Evolutionary conservation across 2,329 filamentous ascomycete genomes (phyloP), one percentile per base, ranked within the genome.

Genomic region (Ophiostoma pallidulum): DNA sequence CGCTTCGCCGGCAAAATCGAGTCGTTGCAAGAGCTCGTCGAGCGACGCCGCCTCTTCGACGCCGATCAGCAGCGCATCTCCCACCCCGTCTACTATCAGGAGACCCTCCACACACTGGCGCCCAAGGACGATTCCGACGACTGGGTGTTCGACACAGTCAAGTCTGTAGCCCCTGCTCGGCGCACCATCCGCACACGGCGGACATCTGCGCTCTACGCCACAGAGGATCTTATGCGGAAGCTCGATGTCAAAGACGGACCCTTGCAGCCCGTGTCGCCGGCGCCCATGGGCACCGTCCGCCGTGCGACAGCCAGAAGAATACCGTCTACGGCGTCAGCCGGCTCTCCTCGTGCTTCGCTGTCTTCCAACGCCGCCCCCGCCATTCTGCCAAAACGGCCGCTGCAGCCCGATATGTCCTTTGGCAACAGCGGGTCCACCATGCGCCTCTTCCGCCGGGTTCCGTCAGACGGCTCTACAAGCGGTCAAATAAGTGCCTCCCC

Each of bases 131-230:
- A 89, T 5, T 74, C 86, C 14, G 88, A 95, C 54, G 90, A 86
- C 54, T 97, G 91, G 91, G 84, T 94, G 2, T 97, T 97, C 61
- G 91, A 96, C 60, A 97, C 91, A 0, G 81, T 97, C 60, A 92
- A 86, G 64, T 87, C 85, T 0, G 71, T 82, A 28, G 74, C 70
- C 4, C 72, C 41, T 20, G 28, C 31, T 18, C 78, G 74, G 33
- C 65, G 69, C 13, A 70, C 69, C 0, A 45, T 56, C 2, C 75
- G 70, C 58, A 65, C 70, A 41, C 70, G 77, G 45, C 77, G 78
- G 50, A 69, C 76, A 4, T 80, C 77, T 1, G 73, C 75, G 6
- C 72, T 78, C 32, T 72, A 75, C 52, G 65, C 70, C 33, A 72
- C 73, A n/a, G 78, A 83, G 53, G 78, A 81, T 49, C 72, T 74